Percentiles rank a stretch among this genome's conserved stretches.
Evolutionary conservation across 768 basidiomycete species (phyloP).

Genomic region (Polyporus arcularius): DNA sequence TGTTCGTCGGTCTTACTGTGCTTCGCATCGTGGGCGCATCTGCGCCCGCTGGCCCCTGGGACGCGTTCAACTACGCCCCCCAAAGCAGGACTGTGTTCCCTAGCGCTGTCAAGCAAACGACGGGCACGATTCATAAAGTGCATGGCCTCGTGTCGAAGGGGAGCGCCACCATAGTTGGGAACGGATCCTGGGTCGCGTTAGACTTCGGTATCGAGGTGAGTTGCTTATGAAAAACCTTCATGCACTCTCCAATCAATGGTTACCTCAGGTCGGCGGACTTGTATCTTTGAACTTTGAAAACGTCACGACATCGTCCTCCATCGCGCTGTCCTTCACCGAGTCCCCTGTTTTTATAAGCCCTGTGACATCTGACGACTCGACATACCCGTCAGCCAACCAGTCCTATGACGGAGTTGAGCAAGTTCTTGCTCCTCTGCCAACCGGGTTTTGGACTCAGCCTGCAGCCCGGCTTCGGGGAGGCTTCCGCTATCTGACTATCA

Average conservation of each 20-base stretch:
- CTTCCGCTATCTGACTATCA: constrained; percentile 54
- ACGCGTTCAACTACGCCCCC: constrained; percentile 53
- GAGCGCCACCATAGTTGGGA: constrained; percentile 40
- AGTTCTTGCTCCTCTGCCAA: constrained; percentile 37
- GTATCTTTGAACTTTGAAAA: constrained; percentile 48
- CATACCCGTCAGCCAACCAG: constrained; percentile 38
- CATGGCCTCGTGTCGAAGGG: constrained; percentile 38
- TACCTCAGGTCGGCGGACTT: constrained; percentile 50
- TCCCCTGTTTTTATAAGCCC: constrained; percentile 57
- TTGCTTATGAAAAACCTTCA: background rate
- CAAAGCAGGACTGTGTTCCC: constrained; percentile 48
- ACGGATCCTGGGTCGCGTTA: constrained; percentile 50
- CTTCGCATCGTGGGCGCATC: constrained; percentile 4
- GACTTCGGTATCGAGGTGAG: constrained; percentile 58
- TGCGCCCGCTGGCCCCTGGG: constrained; percentile 54
- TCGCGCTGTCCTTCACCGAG: constrained; percentile 60
- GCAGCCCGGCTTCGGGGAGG: constrained; percentile 48
- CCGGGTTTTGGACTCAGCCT: constrained; percentile 53
- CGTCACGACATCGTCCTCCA: constrained; percentile 33
- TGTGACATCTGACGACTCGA: constrained; percentile 50
- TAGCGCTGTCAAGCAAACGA: constrained; percentile 36
- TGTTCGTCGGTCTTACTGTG: background rate
- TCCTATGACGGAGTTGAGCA: constrained; percentile 47
- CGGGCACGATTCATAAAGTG: constrained; percentile 39
- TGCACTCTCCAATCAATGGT: background rate